phyloP scores from a whole-genome alignment of 2,329 filamentous ascomycete species.

The Botryotinia globosa region DNA sequence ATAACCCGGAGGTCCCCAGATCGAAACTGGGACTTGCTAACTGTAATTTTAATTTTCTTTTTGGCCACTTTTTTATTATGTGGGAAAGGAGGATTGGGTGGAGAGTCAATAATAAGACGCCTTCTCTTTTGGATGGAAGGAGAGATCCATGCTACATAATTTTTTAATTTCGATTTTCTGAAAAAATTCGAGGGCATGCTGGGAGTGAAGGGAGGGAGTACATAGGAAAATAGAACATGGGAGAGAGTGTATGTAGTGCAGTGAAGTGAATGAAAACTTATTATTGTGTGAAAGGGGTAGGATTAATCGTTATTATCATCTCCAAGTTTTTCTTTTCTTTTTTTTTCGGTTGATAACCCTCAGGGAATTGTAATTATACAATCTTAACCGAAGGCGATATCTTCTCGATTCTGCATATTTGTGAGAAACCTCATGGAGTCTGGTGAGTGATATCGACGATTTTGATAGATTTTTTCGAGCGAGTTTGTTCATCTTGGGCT shows the following conservation, averaged over 20 bases:
- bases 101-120: background rate
- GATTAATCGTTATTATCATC: background rate
- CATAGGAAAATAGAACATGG: background rate
- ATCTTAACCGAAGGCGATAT: background rate
- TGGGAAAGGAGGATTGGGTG: background rate
- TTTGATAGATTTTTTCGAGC: no score
- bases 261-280: background rate
- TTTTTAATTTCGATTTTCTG: background rate
- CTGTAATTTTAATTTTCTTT: accelerated
- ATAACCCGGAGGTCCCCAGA: slow-evolving; percentile 42
- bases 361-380: background rate
- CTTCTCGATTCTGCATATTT: background rate
- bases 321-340: background rate
- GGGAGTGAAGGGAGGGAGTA: no score
- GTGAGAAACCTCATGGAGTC: background rate
- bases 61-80: background rate
- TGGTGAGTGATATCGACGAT: no score
- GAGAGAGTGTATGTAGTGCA: background rate
- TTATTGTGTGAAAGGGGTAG: background rate
- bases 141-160: background rate
- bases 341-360: background rate
- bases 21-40: slow-evolving; percentile 28
- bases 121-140: no score
- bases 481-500: no score
- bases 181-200: background rate